Evolutionary conservation across 2,329 filamentous ascomycete species (phyloP).

Genomic region (Sporothrix humicola): DNA sequence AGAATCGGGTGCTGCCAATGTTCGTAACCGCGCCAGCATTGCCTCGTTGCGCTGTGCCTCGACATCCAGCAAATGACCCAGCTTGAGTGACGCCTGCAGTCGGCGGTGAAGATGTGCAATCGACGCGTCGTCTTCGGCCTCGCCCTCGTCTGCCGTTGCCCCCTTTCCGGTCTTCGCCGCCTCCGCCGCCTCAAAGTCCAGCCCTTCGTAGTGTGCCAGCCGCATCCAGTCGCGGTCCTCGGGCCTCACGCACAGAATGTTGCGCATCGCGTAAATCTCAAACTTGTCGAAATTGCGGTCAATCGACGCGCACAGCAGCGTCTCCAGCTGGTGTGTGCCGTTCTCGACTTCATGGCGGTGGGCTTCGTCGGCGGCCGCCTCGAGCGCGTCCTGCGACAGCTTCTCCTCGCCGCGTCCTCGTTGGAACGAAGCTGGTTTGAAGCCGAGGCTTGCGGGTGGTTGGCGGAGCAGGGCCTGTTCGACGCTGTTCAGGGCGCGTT

Average conservation of each 20-base stretch:
- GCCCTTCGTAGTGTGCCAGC: slow-evolving; percentile 81
- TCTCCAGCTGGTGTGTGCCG: slow-evolving; percentile 84
- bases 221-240: slow-evolving; percentile 79
- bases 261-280: slow-evolving; percentile 88
- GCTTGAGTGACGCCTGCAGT: slow-evolving; percentile 76
- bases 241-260: slow-evolving; percentile 73
- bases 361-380: slow-evolving; percentile 51
- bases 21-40: slow-evolving; percentile 68
- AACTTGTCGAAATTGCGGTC: slow-evolving; percentile 86
- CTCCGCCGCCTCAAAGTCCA: slow-evolving; percentile 51
- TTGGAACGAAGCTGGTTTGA: slow-evolving; percentile 56
- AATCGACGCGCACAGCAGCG: slow-evolving; percentile 77
- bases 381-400: slow-evolving; percentile 28
- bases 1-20: slow-evolving; percentile 44
- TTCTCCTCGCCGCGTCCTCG: slow-evolving; percentile 33
- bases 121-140: slow-evolving; percentile 54
- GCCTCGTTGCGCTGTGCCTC: slow-evolving; percentile 75
- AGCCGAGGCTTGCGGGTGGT: slow-evolving; percentile 80
- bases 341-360: slow-evolving; percentile 79
- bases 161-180: slow-evolving; percentile 17
- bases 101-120: slow-evolving; percentile 75
- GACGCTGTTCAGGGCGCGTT: slow-evolving; percentile 85
- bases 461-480: slow-evolving; percentile 80
- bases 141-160: slow-evolving; percentile 24
- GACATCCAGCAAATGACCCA: slow-evolving; percentile 71